Base-by-base conservation (phyloP, 805 yeast genomes). In the Spathaspora boniae region DNA sequence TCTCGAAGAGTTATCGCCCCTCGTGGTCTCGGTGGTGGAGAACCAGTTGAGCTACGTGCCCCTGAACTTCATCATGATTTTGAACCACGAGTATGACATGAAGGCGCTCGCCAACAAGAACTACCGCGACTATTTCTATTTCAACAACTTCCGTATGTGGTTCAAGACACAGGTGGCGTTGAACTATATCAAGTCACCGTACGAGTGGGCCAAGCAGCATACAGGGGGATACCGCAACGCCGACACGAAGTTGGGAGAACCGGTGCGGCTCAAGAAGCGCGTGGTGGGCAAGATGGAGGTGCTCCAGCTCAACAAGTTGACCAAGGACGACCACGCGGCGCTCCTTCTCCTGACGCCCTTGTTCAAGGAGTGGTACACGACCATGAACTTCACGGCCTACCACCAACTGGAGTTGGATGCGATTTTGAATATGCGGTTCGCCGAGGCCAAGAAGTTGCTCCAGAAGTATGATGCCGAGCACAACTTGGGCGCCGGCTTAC, bases 61-160 rank as follows among this genome's bases (percentile, higher is more conserved):
- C 9, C 35, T 44, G 3, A 49, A 60, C 26, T 58, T 59, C 27
- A 24, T 48, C 9, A 38, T 38, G 17, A 37, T 54, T 16, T 48
- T 65, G 11, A 41, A 48, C 24, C 32, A 45, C 15, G 70, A 65
- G 44, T 65, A 65, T 44, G 31, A 42, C 11, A 24, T 44, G 3
- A 56, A 21, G 2, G 55, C 67, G 1, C 36, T 66, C 23, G 54
- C 60, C 6, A 60, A 60, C 4, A 56, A 54, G 21, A 52, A 55
- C 11, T 78, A 60, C 53, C 51, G 63, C 12, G 67, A 61, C 4
- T 71, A 70, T 40, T 52, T 62, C 3, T 82, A 65, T 46, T 37
- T 80, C 14, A 75, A 77, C 1, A 76, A 77, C 37, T 48, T 81
- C 29, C 56, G 84, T 29, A 50, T 72, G 20, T 82, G 89, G 89